These are phyloP conservation scores for Eucalyptus camaldulensis DNA, from an alignment of 345 rosid genomes.

Conservation along the genomic window DNA sequence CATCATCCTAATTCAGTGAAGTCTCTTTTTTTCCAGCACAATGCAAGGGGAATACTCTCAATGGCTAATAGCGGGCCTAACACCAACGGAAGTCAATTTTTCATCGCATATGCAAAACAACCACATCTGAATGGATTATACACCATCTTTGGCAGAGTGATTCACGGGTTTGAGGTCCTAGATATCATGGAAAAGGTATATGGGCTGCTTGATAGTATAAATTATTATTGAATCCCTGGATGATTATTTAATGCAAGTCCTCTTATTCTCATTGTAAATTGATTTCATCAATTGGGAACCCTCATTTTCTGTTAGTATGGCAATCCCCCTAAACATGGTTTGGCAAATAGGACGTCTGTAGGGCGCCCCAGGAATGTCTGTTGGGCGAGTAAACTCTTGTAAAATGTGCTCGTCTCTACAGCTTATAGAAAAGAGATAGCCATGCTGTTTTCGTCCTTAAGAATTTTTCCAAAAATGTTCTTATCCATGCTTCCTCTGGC, in stretches of 20 bases:
- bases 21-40: conserved; percentile 40
- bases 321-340: background rate
- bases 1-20: background rate
- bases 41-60: conserved; percentile 81
- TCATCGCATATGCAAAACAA: conserved; percentile 74
- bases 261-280: background rate
- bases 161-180: conserved; percentile 97
- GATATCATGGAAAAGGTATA: conserved; percentile 97
- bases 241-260: background rate
- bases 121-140: conserved; percentile 96
- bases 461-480: background rate
- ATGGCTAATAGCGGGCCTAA: conserved; percentile 99
- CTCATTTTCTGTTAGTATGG: background rate
- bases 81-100: conserved; percentile 97
- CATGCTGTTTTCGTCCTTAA: background rate
- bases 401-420: background rate
- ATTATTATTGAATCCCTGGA: background rate
- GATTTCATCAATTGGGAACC: background rate
- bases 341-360: background rate
- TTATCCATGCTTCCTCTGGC: background rate
- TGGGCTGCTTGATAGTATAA: background rate
- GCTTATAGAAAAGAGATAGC: background rate
- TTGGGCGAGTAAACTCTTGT: background rate
- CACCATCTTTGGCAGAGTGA: conserved; percentile 90
- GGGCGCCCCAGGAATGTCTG: background rate